Evolutionary conservation across 441 rosid genomes (phyloP), one percentile per base, ranked within the genome.

Genomic region (Aleurites moluccanus): DNA sequence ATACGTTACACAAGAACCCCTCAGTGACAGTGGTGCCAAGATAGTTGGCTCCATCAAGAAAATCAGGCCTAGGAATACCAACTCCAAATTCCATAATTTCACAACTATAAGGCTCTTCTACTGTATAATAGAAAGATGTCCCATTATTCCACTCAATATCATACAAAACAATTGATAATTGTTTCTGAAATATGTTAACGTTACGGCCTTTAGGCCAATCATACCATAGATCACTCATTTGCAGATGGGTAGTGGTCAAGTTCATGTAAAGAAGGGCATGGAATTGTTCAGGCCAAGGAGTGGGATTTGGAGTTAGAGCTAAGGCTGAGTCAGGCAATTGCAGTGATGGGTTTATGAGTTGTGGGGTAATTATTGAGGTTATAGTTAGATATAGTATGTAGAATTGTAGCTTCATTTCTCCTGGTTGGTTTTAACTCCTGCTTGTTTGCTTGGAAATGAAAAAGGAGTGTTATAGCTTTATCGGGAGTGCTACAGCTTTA

Each of bases 11-110:
- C 70, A 35, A 83, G 67, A 83, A 83, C 20, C 90, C 90, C 63
- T 87, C 86, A 1, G 77, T 67, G 11, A 67, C 42, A 25, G 21
- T 20, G 16, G 85, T 83, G 30, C 86, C 88, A 8, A 86, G 63
- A 72, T 85, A 86, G 45, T 47, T 14, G 6, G 86, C 80, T 42
- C 75, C 85, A 13, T 86, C 84, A 14, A 85, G 90, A 80, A 85
- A 85, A 78, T 86, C 85, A 13, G 86, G 88, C 72, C 84, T 76
- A 3, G 84, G 88, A 67, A 86, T 81, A 3, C 88, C 86, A 6
- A 85, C 82, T 13, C 35, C 86, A 60, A 72, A 80, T 7, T 75
- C 70, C 70, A 71, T 45, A 57, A 67, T 35, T 49, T 64, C 47
- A 78, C 86, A 85, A 4, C 40, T 66, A 2, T 20, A 66, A 16